phyloP scores from a whole-genome alignment of 1,284 basidiomycete genomes.

The Moesziomyces parantarcticus region DNA sequence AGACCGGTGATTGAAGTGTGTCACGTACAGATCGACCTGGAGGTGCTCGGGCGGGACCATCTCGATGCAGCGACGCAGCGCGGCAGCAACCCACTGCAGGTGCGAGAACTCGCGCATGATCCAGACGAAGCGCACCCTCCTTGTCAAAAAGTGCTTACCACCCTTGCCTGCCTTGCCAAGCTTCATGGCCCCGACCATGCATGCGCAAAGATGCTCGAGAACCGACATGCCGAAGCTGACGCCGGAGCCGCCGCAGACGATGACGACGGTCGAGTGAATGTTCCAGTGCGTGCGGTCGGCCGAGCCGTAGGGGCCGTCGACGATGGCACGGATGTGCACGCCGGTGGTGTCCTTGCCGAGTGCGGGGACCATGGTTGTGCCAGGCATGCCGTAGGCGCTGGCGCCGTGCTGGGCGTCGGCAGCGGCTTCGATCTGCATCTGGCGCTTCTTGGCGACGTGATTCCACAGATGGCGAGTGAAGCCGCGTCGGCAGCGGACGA shows the following conservation, averaged over 20 bases:
- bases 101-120: conserved; percentile 84
- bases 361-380: conserved; percentile 45
- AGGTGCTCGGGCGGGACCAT: conserved; percentile 75
- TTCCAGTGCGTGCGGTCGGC: conserved; percentile 77
- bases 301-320: conserved; percentile 85
- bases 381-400: conserved; percentile 44
- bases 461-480: conserved; percentile 83
- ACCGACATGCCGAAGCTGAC: conserved; percentile 81
- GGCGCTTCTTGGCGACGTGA: conserved; percentile 57
- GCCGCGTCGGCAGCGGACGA: conserved; percentile 80
- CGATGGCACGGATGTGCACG: conserved; percentile 75
- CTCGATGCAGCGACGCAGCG: conserved; percentile 76
- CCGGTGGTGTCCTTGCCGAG: conserved; percentile 69
- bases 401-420: conserved; percentile 45
- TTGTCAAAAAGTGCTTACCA: conserved; percentile 71
- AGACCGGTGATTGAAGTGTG: conserved; percentile 56
- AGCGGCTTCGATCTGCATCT: conserved; percentile 53
- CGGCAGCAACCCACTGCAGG: conserved; percentile 81
- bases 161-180: conserved; percentile 56
- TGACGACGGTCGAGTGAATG: conserved; percentile 73
- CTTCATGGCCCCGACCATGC: conserved; percentile 70
- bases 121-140: conserved; percentile 83
- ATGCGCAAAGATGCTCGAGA: conserved; percentile 77
- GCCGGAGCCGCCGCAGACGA: conserved; percentile 83
- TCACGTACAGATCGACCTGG: conserved; percentile 82